phyloP scores from a whole-genome alignment of 129 eudicot species.

The Apium graveolens region DNA sequence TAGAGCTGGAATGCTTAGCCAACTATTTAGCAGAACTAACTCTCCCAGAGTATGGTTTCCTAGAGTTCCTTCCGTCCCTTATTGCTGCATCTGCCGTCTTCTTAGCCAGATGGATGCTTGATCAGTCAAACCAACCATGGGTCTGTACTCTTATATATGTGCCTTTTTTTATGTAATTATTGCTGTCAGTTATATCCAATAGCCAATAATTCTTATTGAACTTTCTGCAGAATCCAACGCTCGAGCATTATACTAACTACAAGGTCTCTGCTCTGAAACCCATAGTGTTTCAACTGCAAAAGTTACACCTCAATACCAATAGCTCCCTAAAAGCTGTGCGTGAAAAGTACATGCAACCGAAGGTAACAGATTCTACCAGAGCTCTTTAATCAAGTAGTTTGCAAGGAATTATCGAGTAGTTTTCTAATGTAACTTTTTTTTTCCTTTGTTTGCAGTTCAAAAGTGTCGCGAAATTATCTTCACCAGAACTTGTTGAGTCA shows the following conservation, averaged over 20 bases:
- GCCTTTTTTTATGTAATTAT: background rate
- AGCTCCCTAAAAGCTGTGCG: slow-evolving; percentile 58
- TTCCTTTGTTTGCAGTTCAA: slow-evolving; percentile 54
- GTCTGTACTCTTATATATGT: slow-evolving; percentile 31
- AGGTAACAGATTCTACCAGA: slow-evolving; percentile 36
- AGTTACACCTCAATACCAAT: slow-evolving; percentile 55
- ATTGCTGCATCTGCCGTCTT: slow-evolving; percentile 88
- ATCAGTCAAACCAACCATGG: slow-evolving; percentile 85
- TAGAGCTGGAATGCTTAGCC: slow-evolving; percentile 68
- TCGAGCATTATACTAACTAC: slow-evolving; percentile 70
- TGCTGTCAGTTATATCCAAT: slow-evolving; percentile 12
- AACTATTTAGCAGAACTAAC: slow-evolving; percentile 81
- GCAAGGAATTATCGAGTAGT: background rate
- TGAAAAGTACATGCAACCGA: slow-evolving; percentile 60
- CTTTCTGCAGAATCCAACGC: slow-evolving; percentile 68
- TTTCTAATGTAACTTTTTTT: background rate
- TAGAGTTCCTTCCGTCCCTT: slow-evolving; percentile 72
- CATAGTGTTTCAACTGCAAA: slow-evolving; percentile 54
- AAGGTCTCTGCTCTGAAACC: slow-evolving; percentile 52
- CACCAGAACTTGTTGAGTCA: slow-evolving; percentile 39
- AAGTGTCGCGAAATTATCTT: slow-evolving; percentile 53
- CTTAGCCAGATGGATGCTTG: slow-evolving; percentile 93
- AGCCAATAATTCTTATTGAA: slow-evolving; percentile 3
- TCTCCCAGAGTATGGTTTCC: slow-evolving; percentile 66
- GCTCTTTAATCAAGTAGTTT: background rate